Evolutionary conservation across 2,329 filamentous ascomycete species (phyloP), one percentile per base, ranked within the genome.

Genomic region (Cadophora gregata): DNA sequence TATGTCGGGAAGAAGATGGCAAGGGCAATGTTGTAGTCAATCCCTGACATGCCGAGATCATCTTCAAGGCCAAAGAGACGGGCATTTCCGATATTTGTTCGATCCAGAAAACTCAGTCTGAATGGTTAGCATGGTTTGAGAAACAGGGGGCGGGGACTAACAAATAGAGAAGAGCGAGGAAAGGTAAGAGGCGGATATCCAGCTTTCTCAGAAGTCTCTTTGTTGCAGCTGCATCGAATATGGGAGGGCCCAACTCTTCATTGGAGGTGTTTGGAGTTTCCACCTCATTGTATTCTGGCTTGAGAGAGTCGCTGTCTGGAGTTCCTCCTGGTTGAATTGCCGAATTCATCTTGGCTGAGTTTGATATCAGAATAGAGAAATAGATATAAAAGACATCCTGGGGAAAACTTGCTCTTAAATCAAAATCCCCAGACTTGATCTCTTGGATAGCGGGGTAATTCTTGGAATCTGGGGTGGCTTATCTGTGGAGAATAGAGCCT

Each of bases 81-180:
- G 8, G 75, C 75, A 71, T 77, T 77, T n/a, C 74, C 75, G 55
- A 77, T 65, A 67, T 77, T 77, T 24, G 71, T 72, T n/a, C 75
- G 72, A 63, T 77, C 73, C 12, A 75, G 67, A 59, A 74, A 76
- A 53, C 69, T 74, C 8, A 76, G 65, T 25, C 74, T 76, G 10
- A 10, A 59, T 25, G 19, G 21, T 33, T 3, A 38, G 59, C 19
- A 19, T 25, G 16, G 31, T 36, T n/a, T 29, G 33, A 24, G 14
- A 6, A 29, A 29, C 4, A 29, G 8, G 27, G 12, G 9, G 38
- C 4, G 31, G 14, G n/a, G n/a, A 42, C 33, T 38, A 63, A 89
- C 81, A 72, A 82, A 78, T 79, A 81, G 77, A 75, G 88, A 83
- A 69, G 85, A 78, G 76, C 84, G 85, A 72, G 83, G 78, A 45